Percentiles rank a stretch among this genome's conserved stretches.
These are phyloP conservation scores for Echria macrotheca DNA, from an alignment of 495 filamentous ascomycete species.

Conservation along the genomic window DNA sequence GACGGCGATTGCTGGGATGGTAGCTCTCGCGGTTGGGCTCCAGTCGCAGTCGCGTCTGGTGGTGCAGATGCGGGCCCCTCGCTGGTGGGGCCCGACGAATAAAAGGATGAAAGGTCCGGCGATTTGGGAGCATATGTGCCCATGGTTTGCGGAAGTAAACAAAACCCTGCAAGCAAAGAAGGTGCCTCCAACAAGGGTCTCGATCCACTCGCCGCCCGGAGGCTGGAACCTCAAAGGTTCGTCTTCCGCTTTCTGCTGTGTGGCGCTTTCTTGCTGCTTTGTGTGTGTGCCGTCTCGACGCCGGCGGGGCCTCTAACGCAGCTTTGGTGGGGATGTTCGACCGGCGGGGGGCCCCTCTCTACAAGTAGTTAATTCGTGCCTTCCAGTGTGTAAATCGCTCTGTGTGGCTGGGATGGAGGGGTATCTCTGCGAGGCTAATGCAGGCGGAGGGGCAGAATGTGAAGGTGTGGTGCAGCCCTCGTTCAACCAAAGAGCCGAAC, in stretches of 20 bases:
- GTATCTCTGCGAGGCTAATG: slow-evolving; percentile 17
- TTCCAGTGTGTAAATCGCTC: slow-evolving; percentile 3
- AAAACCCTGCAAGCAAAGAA: slow-evolving; percentile 12
- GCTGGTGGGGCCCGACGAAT: slow-evolving; percentile 30
- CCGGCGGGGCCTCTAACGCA: neutral
- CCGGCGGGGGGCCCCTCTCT: too few species aligned
- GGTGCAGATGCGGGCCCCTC: slow-evolving; percentile 6
- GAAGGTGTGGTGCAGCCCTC: neutral
- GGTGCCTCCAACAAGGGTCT: slow-evolving; percentile 9
- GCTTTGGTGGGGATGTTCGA: neutral
- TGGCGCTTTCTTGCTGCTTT: neutral
- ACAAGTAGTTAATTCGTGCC: slow-evolving; percentile 15
- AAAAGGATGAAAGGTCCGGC: slow-evolving; percentile 51
- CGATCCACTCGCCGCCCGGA: neutral
- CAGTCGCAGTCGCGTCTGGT: slow-evolving; percentile 14
- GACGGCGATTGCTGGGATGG: slow-evolving; percentile 22
- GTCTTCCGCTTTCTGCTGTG: neutral
- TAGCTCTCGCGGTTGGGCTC: slow-evolving; percentile 19
- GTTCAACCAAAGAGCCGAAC: too few species aligned
- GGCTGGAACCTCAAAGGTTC: neutral
- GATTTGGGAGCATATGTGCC: slow-evolving; percentile 48
- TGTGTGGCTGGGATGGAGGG: slow-evolving; percentile 17
- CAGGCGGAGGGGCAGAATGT: slow-evolving; percentile 5
- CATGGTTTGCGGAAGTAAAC: slow-evolving; percentile 32
- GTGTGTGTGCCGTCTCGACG: neutral